phyloP scores from a whole-genome alignment of 306 rosid species.

The Sphenostylis stenocarpa region DNA sequence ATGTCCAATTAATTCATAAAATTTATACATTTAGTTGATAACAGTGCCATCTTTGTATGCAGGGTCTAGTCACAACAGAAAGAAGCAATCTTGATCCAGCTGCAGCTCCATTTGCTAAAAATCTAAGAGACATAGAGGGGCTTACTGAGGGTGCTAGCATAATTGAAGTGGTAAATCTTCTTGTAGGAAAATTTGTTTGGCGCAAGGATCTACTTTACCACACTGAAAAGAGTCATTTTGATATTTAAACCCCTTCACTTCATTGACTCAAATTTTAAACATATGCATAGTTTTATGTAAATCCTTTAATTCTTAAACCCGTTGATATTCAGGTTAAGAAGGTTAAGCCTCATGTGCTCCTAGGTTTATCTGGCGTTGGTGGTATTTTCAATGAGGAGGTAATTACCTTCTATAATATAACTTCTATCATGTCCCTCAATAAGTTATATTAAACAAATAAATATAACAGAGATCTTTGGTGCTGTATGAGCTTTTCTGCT shows the following conservation, averaged over 20 bases:
- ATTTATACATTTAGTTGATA: constrained; percentile 18
- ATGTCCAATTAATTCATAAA: background rate
- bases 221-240: constrained; percentile 22
- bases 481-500: constrained; percentile 23
- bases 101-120: constrained; percentile 92
- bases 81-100: constrained; percentile 79
- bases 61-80: constrained; percentile 93
- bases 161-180: constrained; percentile 85
- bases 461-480: constrained; percentile 24
- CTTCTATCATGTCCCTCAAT: constrained; percentile 24
- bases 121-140: constrained; percentile 67
- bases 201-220: constrained; percentile 8
- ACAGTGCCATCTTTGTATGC: constrained; percentile 35
- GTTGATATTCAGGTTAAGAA: constrained; percentile 69
- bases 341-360: constrained; percentile 90
- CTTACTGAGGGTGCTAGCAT: constrained; percentile 87
- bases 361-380: constrained; percentile 98
- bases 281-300: background rate
- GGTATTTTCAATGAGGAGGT: constrained; percentile 95
- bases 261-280: constrained; percentile 21
- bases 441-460: constrained; percentile 12
- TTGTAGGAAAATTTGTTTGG: constrained; percentile 14
- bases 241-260: constrained; percentile 17
- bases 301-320: constrained; percentile 29
- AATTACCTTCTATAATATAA: constrained; percentile 29